phyloP scores from a whole-genome alignment of 768 basidiomycete genomes.

The Hemileccinum impolitum region DNA sequence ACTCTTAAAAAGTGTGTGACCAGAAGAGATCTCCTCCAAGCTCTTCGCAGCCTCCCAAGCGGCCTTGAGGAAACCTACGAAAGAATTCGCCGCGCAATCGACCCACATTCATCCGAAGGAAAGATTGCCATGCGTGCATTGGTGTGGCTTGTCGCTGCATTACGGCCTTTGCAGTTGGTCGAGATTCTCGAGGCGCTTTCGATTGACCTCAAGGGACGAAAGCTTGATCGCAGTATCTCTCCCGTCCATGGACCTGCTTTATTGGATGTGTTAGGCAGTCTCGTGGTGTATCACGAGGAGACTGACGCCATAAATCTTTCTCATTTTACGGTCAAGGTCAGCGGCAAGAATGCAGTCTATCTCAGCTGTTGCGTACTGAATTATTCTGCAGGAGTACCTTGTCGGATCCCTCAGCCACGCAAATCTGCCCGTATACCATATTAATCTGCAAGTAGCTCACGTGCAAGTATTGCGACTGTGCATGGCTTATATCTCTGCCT shows the following conservation, averaged over 20 bases:
- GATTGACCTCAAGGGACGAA: slow-evolving; percentile 5
- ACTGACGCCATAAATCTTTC: slow-evolving; percentile 4
- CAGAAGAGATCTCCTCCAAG: not conserved
- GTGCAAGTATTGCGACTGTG: not conserved
- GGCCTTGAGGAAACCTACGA: slow-evolving; percentile 19
- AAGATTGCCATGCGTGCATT: slow-evolving; percentile 2
- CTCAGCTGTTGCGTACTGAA: too few species aligned
- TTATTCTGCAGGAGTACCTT: slow-evolving; percentile 9
- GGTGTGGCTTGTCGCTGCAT: slow-evolving; percentile 13
- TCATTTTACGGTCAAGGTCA: slow-evolving; percentile 18
- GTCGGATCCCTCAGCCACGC: not conserved
- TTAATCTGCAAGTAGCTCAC: not conserved
- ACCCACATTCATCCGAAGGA: not conserved
- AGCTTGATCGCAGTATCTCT: too few species aligned
- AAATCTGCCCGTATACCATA: not conserved
- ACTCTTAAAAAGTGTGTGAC: slow-evolving; percentile 5
- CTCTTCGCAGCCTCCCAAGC: slow-evolving; percentile 9
- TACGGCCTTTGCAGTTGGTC: slow-evolving; percentile 2
- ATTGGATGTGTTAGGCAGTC: slow-evolving; percentile 8
- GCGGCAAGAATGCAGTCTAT: too few species aligned
- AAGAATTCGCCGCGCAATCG: slow-evolving; percentile 11
- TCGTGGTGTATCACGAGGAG: slow-evolving; percentile 9
- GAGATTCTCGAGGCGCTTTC: slow-evolving; percentile 11
- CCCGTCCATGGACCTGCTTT: too few species aligned
- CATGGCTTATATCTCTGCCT: not conserved